These are phyloP conservation scores for Russula sp. DNA, from an alignment of 768 basidiomycete genomes.

Conservation along the genomic window DNA sequence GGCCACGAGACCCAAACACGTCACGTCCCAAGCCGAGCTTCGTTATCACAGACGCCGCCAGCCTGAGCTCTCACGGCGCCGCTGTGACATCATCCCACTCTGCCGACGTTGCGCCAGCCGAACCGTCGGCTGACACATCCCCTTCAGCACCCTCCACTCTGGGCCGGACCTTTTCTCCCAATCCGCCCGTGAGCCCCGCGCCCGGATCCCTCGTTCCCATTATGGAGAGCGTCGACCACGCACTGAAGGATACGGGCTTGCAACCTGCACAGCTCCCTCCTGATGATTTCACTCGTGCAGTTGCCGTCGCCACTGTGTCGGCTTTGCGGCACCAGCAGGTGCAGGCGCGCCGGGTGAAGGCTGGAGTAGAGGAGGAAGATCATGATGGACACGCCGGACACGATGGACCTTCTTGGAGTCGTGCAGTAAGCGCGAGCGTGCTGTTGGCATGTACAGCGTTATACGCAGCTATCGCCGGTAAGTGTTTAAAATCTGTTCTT, in stretches of 20 bases:
- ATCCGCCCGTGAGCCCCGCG: conserved; percentile 35
- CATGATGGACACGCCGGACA: conserved; percentile 74
- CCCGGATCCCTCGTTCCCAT: conserved; percentile 55
- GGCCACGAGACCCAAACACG: conserved; percentile 12
- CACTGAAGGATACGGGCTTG: conserved; percentile 59
- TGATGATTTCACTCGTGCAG: conserved; percentile 90
- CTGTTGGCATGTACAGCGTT: conserved; percentile 84
- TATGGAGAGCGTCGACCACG: conserved; percentile 74
- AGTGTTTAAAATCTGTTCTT: conserved; percentile 34
- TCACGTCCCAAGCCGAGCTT: conserved; percentile 50
- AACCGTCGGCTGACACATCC: conserved; percentile 3
- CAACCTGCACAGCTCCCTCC: conserved; percentile 57
- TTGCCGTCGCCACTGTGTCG: conserved; percentile 90
- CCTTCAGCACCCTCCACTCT: neutral
- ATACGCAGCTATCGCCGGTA: conserved; percentile 95
- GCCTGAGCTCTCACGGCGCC: conserved; percentile 1
- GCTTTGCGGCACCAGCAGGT: conserved; percentile 80
- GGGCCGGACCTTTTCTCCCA: conserved; percentile 57
- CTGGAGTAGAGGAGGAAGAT: conserved; percentile 45
- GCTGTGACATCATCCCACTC: conserved; percentile 5
- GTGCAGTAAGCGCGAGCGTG: conserved; percentile 85
- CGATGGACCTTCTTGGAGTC: conserved; percentile 95
- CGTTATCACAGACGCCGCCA: conserved; percentile 33
- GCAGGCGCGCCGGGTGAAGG: conserved; percentile 46
- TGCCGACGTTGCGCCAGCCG: neutral